Evolutionary conservation across 192 early-diverging fungal species (phyloP), one percentile per base, ranked within the genome.

Genomic region (Spinellus fusiger): DNA sequence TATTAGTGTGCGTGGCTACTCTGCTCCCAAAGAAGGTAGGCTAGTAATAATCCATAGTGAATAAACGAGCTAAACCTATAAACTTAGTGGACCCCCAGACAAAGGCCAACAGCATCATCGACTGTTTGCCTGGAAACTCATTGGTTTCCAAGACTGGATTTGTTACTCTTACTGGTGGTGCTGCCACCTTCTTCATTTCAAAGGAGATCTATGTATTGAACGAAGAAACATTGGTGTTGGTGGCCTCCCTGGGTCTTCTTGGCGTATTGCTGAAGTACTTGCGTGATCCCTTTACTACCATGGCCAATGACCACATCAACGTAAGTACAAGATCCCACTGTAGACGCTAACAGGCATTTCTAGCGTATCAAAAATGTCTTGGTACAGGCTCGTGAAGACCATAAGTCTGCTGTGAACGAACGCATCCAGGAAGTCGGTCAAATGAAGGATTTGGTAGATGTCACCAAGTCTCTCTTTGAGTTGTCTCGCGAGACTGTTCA

Each of bases 121-220:
- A 95, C 65, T 77, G 89, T 26, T 89, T 96, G 63, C 96, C 96
- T 51, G 96, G 96, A 20, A 87, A 93, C 68, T 87, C 84, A 61
- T 70, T 92, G 37, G 82, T 91, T 50, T 84, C 90, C 69, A 98
- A 98, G 83, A 91, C 96, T 32, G 86, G 87, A 29, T 92, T 87
- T 71, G 81, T 96, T 67, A 90, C 94, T 53, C 73, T 91, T 18
- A 80, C 80, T 54, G 83, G 90, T 27, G 93, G 92, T 59, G 74
- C 92, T 61, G 88, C 93, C n/a, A 89, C 93, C 33, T 92, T 86
- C 78, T 71, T 90, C 32, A 88, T 98, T 69, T 92, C 93, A 52
- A 96, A 98, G 87, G 96, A 98, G 77, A 91, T 98, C 74, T 98
- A 96, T 77, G 85, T 97, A 48, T 76, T 96, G 65, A 96, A 96